Evolutionary conservation across 768 basidiomycete genomes (phyloP).

Genomic region (Krasilnikovozyma curviuscula): DNA sequence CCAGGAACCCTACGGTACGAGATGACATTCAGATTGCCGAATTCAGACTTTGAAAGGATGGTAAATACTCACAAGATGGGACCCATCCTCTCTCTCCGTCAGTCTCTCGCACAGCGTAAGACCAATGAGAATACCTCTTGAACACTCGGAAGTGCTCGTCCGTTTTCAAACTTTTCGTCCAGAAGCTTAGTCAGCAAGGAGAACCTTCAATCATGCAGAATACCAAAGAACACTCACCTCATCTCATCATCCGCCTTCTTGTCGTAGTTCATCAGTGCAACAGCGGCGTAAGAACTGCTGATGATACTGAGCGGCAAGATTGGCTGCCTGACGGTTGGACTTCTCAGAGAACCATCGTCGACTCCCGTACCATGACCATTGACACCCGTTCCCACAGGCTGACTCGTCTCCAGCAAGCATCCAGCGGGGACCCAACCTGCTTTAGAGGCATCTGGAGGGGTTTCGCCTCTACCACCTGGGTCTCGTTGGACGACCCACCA

Average conservation of each 20-base stretch:
- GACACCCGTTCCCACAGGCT: slow-evolving; percentile 57
- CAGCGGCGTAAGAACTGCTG: slow-evolving; percentile 90
- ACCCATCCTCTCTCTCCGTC: slow-evolving; percentile 93
- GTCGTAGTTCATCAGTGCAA: slow-evolving; percentile 90
- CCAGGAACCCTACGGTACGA: background rate
- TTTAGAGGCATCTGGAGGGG: slow-evolving; percentile 41
- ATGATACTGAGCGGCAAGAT: slow-evolving; percentile 80
- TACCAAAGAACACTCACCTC: too few relatives aligned
- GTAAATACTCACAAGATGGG: slow-evolving; percentile 41
- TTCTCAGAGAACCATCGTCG: background rate
- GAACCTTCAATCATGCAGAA: too few relatives aligned
- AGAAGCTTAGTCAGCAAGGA: too few relatives aligned
- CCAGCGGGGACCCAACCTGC: slow-evolving; percentile 98
- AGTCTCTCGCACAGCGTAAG: slow-evolving; percentile 83
- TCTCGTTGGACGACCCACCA: slow-evolving; percentile 99
- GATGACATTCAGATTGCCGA: slow-evolving; percentile 49
- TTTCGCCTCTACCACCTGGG: slow-evolving; percentile 26
- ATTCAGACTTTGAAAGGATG: slow-evolving; percentile 53
- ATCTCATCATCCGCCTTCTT: slow-evolving; percentile 87
- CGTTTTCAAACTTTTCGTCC: too few relatives aligned
- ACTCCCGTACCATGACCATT: too few relatives aligned
- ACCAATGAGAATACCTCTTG: slow-evolving; percentile 97
- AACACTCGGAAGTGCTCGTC: slow-evolving; percentile 80
- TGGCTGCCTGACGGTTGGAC: slow-evolving; percentile 38
- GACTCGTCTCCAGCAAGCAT: slow-evolving; percentile 78